phyloP scores from a whole-genome alignment of 192 early-diverging fungal species.

The Coemansia aciculifera region DNA sequence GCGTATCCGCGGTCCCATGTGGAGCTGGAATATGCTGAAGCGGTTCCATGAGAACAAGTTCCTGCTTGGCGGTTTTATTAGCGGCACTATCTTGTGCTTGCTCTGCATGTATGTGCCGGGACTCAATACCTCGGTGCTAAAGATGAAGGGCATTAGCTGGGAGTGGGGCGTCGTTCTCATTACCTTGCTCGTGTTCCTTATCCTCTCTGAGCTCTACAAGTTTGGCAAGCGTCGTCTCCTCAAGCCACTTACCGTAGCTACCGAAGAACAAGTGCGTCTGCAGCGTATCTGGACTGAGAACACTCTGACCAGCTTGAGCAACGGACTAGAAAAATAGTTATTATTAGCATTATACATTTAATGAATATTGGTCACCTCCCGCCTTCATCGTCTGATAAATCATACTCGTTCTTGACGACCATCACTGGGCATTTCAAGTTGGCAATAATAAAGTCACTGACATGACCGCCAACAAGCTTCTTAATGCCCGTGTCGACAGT shows the following conservation, averaged over 20 bases:
- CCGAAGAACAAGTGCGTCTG: conserved; percentile 44
- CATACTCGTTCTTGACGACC: conserved; percentile 56
- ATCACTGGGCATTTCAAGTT: conserved; percentile 44
- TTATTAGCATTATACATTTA: neutral
- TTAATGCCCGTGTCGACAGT: conserved; percentile 31
- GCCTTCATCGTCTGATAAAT: conserved; percentile 47
- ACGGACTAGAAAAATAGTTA: conserved; percentile 21
- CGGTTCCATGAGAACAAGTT: conserved; percentile 58
- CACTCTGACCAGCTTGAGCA: conserved; percentile 32
- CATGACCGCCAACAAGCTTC: conserved; percentile 41
- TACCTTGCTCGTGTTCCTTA: conserved; percentile 63
- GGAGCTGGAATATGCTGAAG: conserved; percentile 51
- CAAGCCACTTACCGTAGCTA: conserved; percentile 44
- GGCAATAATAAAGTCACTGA: conserved; percentile 41
- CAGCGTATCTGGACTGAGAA: conserved; percentile 57
- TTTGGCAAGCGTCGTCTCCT: conserved; percentile 55
- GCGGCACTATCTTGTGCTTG: conserved; percentile 58
- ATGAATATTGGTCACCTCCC: neutral
- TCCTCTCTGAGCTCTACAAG: conserved; percentile 70
- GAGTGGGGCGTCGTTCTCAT: conserved; percentile 71
- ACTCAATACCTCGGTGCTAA: conserved; percentile 63
- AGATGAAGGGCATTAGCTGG: conserved; percentile 64
- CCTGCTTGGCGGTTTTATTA: conserved; percentile 47
- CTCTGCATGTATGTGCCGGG: conserved; percentile 68
- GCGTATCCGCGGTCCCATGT: conserved; percentile 63